Evolutionary conservation across 1,139 yeast species (phyloP).

Genomic region (Debaryomyces nepalensis): DNA sequence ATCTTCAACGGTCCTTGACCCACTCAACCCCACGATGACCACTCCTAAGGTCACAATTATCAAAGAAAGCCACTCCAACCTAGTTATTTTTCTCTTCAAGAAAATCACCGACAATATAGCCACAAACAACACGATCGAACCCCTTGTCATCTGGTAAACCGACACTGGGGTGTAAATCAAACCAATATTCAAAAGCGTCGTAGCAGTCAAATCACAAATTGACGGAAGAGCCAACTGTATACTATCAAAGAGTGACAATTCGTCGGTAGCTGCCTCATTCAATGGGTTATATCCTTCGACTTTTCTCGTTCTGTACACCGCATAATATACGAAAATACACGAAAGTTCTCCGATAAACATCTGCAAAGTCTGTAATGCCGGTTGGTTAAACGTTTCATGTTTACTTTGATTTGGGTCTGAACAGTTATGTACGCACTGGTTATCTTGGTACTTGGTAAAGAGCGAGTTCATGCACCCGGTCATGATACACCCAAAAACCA

Average conservation of each 20-base stretch:
- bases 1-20: slow-evolving; percentile 37
- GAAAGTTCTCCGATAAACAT: slow-evolving; percentile 78
- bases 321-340: slow-evolving; percentile 52
- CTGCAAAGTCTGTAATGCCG: slow-evolving; percentile 78
- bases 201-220: slow-evolving; percentile 70
- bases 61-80: slow-evolving; percentile 72
- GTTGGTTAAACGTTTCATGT: slow-evolving; percentile 67
- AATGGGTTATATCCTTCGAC: slow-evolving; percentile 24
- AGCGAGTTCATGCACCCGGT: slow-evolving; percentile 78
- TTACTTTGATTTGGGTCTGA: slow-evolving; percentile 43
- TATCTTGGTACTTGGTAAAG: slow-evolving; percentile 77
- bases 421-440: slow-evolving; percentile 70
- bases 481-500: slow-evolving; percentile 10
- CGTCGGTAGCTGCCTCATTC: slow-evolving; percentile 19
- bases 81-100: slow-evolving; percentile 57
- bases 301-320: slow-evolving; percentile 28
- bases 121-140: slow-evolving; percentile 76
- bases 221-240: slow-evolving; percentile 61
- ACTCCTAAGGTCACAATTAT: slow-evolving; percentile 68
- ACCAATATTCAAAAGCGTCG: slow-evolving; percentile 79
- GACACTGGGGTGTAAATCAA: slow-evolving; percentile 79
- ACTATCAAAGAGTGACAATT: slow-evolving; percentile 28
- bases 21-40: slow-evolving; percentile 74
- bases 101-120: slow-evolving; percentile 72
- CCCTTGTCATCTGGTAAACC: slow-evolving; percentile 83